A percentile compares a stretch with the other conserved stretches of the same genome.
These are phyloP conservation scores for Daldinia sp. DNA, from an alignment of 2,329 filamentous ascomycete species.

Conservation along the genomic window DNA sequence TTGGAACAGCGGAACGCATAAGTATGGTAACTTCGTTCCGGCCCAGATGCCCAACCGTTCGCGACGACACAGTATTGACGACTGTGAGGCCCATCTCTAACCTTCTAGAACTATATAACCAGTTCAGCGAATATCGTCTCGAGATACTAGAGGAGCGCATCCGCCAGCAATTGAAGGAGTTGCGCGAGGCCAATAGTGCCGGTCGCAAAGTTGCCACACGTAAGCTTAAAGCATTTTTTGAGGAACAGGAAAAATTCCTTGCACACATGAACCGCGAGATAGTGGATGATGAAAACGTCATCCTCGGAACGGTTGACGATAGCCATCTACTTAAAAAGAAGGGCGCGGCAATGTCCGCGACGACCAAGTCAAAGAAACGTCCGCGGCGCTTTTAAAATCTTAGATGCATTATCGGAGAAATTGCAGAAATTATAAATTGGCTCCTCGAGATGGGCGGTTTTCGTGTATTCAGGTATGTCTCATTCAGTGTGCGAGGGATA, in stretches of 20 bases:
- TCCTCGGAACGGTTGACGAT: conserved; percentile 39
- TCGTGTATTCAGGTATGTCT: background rate
- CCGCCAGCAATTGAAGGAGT: conserved; percentile 53
- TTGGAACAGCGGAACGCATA: conserved; percentile 68
- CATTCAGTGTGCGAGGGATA: background rate
- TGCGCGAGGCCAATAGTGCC: conserved; percentile 48
- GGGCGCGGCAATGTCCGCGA: conserved; percentile 6
- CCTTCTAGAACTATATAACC: conserved; percentile 64
- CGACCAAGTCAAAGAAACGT: conserved; percentile 32
- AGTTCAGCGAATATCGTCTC: conserved; percentile 69
- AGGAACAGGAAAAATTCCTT: conserved; percentile 47
- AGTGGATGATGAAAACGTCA: conserved; percentile 44
- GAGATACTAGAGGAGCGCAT: conserved; percentile 69
- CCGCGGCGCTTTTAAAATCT: conserved; percentile 25
- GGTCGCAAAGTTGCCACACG: conserved; percentile 42
- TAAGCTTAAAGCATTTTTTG: conserved; percentile 46
- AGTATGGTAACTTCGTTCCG: conserved; percentile 73
- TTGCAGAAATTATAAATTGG: background rate
- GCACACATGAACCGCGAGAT: conserved; percentile 48
- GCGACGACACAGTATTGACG: conserved; percentile 68
- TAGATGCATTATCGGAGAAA: background rate
- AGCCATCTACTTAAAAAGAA: conserved; percentile 36
- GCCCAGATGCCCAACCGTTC: conserved; percentile 60
- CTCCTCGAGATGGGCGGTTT: background rate
- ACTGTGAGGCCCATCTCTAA: conserved; percentile 67